Evolutionary conservation across 441 rosid genomes (phyloP).

Genomic region (Gossypium davidsonii): DNA sequence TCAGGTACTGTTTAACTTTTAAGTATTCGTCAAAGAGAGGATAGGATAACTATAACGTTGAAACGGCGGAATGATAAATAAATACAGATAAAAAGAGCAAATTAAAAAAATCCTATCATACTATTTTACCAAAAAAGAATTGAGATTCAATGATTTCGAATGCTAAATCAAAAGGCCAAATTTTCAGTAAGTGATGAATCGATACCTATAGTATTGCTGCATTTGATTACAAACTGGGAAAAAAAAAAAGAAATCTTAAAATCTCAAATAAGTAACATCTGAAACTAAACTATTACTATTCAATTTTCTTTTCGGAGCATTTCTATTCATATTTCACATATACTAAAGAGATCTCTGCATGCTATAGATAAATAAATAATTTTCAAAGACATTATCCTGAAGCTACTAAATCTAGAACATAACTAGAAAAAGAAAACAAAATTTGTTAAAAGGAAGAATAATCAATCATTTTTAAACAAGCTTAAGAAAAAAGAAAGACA

Average conservation of each 20-base stretch:
- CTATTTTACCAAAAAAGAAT: neutral
- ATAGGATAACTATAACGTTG: neutral
- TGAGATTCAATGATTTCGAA: neutral
- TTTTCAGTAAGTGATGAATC: neutral
- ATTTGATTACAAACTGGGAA: neutral
- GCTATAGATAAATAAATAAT: neutral
- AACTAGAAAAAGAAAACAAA: neutral
- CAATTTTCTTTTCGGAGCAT: neutral
- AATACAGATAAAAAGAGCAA: neutral
- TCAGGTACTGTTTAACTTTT: neutral
- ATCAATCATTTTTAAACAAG: neutral
- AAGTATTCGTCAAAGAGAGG: neutral
- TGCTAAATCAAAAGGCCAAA: neutral
- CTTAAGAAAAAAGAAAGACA: neutral
- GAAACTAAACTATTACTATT: neutral
- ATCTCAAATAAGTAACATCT: neutral
- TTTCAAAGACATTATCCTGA: neutral
- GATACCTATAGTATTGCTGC: neutral
- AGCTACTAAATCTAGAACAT: constrained; percentile 1
- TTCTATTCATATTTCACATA: neutral
- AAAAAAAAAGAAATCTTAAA: neutral
- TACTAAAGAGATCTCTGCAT: neutral
- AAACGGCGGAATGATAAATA: neutral
- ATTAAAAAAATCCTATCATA: neutral
- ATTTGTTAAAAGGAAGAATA: neutral